phyloP scores from a whole-genome alignment of 2,329 filamentous ascomycete species.

The Sporothrix brunneoviolacea region DNA sequence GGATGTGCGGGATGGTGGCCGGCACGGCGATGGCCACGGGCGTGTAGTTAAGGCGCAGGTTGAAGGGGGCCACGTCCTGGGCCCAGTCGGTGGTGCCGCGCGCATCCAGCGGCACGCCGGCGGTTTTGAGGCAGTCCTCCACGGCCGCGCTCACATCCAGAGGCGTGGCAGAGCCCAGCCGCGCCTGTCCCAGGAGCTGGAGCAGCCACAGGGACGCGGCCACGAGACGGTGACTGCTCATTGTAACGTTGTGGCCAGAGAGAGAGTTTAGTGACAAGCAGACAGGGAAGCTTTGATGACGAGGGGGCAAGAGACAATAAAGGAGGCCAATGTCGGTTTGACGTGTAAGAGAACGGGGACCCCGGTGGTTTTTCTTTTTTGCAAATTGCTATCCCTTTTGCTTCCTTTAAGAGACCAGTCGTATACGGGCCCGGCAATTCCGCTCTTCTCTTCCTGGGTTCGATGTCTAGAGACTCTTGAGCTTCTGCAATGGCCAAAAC shows the following conservation, averaged over 20 bases:
- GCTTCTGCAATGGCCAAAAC: too few relatives aligned
- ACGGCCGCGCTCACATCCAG: constrained; percentile 22
- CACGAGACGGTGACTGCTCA: not conserved
- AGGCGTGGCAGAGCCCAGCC: constrained; percentile 10
- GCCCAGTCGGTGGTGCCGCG: constrained; percentile 21
- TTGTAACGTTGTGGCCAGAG: not conserved
- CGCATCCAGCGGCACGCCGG: constrained; percentile 22
- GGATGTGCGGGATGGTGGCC: constrained; percentile 35
- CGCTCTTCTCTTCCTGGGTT: too few relatives aligned
- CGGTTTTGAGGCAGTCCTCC: constrained; percentile 24
- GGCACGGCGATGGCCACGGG: constrained; percentile 40
- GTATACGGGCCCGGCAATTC: too few relatives aligned
- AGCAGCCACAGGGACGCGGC: constrained; percentile 2
- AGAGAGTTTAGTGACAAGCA: too few relatives aligned
- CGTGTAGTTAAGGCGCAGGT: constrained; percentile 21
- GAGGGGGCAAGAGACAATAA: too few relatives aligned
- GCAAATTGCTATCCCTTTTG: too few relatives aligned
- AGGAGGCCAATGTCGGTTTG: too few relatives aligned
- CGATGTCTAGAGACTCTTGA: too few relatives aligned
- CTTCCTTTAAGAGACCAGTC: too few relatives aligned
- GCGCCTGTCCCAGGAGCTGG: constrained; percentile 4
- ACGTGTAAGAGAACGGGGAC: too few relatives aligned
- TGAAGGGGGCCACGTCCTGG: constrained; percentile 23
- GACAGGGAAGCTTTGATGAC: too few relatives aligned
- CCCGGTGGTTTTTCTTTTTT: too few relatives aligned